Evolutionary conservation across 768 basidiomycete species (phyloP).

Genomic region (Rhizopogon vulgaris): DNA sequence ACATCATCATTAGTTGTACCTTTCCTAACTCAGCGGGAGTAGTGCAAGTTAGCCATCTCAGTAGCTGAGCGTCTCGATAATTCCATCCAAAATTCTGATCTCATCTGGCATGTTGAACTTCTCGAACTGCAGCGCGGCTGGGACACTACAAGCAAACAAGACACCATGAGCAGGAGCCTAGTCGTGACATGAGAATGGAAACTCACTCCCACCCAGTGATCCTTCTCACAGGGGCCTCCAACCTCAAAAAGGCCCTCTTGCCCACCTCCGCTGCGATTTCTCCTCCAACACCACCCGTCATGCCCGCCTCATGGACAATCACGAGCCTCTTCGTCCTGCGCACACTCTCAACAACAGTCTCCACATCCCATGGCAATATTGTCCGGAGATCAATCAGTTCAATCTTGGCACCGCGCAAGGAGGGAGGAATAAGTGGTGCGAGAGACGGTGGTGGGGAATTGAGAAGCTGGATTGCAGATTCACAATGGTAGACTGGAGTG

Average conservation of each 20-base stretch:
- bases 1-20: background rate
- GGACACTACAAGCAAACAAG: slow-evolving; percentile 45
- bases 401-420: slow-evolving; percentile 62
- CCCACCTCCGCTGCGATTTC: slow-evolving; percentile 92
- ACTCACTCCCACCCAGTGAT: slow-evolving; percentile 95
- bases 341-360: slow-evolving; percentile 77
- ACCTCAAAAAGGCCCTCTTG: slow-evolving; percentile 79
- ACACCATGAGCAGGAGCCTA: background rate
- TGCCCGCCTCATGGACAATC: slow-evolving; percentile 88
- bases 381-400: slow-evolving; percentile 91
- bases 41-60: slow-evolving; percentile 21
- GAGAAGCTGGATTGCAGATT: slow-evolving; percentile 74
- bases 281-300: slow-evolving; percentile 81
- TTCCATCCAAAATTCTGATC: slow-evolving; percentile 73
- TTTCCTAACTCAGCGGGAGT: background rate
- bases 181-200: background rate
- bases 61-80: slow-evolving; percentile 78
- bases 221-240: slow-evolving; percentile 82
- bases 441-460: slow-evolving; percentile 58
- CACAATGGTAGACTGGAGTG: slow-evolving; percentile 89
- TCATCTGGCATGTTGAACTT: slow-evolving; percentile 91
- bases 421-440: slow-evolving; percentile 56
- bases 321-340: slow-evolving; percentile 79
- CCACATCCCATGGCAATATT: slow-evolving; percentile 84
- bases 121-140: slow-evolving; percentile 79